Conservation (phyloP, 495 filamentous ascomycete genomes). For the Neurospora sp. region DNA sequence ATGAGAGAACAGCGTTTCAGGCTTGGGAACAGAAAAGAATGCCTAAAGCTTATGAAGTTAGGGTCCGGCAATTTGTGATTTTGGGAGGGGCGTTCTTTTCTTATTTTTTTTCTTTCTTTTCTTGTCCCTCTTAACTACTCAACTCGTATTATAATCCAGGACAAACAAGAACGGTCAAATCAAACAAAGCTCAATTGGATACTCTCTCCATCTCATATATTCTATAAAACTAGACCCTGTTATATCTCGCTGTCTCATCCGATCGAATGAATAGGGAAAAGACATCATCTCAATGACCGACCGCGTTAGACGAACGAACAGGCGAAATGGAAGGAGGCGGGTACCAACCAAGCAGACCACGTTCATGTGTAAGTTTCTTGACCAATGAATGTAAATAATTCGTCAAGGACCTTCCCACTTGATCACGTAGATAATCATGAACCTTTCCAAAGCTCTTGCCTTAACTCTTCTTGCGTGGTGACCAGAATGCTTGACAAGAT, state of each 20-base stretch:
- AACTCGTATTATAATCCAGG: neutral
- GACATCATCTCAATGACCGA: neutral
- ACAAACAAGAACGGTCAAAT: neutral
- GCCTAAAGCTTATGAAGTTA: neutral
- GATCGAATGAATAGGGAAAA: neutral
- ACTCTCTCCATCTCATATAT: neutral
- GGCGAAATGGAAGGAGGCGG: neutral
- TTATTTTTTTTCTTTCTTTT: neutral
- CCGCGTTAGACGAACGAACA: neutral
- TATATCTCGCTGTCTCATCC: neutral
- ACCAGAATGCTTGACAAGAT: neutral
- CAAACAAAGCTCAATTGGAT: neutral
- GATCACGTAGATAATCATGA: neutral
- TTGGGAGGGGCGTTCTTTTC: neutral
- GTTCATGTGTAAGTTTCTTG: neutral
- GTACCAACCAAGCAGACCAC: neutral
- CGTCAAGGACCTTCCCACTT: neutral
- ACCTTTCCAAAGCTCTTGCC: neutral
- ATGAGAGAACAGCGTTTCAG: constrained; percentile 7
- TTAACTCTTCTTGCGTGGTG: neutral
- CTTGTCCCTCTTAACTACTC: neutral
- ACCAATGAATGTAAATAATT: neutral
- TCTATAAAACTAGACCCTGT: neutral
- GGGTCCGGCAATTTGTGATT: neutral
- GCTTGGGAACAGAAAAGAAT: neutral